phyloP scores from a whole-genome alignment of 2,329 filamentous ascomycete genomes.

The Fusarium torreyae region DNA sequence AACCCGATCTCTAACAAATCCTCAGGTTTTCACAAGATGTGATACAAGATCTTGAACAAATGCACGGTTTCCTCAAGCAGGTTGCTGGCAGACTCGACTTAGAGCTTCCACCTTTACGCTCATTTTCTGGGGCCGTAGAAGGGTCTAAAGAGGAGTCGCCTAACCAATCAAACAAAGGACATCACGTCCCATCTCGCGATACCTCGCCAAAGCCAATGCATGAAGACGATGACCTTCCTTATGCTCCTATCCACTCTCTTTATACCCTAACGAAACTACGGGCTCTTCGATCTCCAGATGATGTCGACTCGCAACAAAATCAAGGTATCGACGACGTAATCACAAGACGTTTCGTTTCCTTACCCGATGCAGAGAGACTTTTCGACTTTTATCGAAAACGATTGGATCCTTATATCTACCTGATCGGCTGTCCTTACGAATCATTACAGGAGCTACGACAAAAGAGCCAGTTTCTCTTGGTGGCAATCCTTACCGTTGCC shows the following conservation, averaged over 20 bases:
- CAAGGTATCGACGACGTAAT: slow-evolving; percentile 51
- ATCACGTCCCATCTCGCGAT: slow-evolving; percentile 37
- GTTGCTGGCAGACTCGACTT: slow-evolving; percentile 27
- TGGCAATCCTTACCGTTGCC: slow-evolving; percentile 69
- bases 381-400: slow-evolving; percentile 65
- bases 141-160: slow-evolving; percentile 24
- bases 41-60: slow-evolving; percentile 24
- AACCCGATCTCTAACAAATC: background rate
- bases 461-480: slow-evolving; percentile 69
- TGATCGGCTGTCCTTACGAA: slow-evolving; percentile 64
- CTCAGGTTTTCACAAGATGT: slow-evolving; percentile 11
- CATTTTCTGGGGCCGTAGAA: slow-evolving; percentile 2
- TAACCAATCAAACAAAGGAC: slow-evolving; percentile 16
- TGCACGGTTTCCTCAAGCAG: slow-evolving; percentile 36
- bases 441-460: slow-evolving; percentile 66
- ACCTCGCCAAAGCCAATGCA: slow-evolving; percentile 37
- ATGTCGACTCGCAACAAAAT: slow-evolving; percentile 22
- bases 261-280: slow-evolving; percentile 55
- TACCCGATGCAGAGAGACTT: slow-evolving; percentile 64
- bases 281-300: slow-evolving; percentile 52
- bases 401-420: slow-evolving; percentile 66
- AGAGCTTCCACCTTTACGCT: slow-evolving; percentile 28
- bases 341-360: slow-evolving; percentile 57
- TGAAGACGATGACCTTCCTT: slow-evolving; percentile 53
- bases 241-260: slow-evolving; percentile 55